Evolutionary conservation across 805 yeast genomes (phyloP), one percentile per base, ranked within the genome.

Genomic region (Metschnikowia orientalis): DNA sequence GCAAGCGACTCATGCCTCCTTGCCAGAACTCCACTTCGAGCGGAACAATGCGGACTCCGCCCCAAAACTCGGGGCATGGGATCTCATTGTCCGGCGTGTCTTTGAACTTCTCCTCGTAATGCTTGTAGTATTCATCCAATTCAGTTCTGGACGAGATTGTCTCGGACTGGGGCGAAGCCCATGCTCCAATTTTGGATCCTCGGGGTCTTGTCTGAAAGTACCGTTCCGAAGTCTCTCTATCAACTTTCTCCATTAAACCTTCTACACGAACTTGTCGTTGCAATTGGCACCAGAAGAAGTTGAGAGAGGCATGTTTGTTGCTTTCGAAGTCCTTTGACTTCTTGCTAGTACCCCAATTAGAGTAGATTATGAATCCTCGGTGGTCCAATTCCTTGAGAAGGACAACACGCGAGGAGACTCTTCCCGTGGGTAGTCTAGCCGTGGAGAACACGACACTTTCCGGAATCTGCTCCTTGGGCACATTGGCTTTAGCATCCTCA

Each of bases 1-100:
- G 98, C 32, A 90, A 67, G 56, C 98, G 75, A 52, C 85, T 81
- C 39, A 73, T 69, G 43, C 98, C 77, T 11, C 98, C 98, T 63
- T 92, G 98, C 97, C 97, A 92, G 54, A 90, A 92, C 62, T 92
- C 98, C 45, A 90, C 73, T 53, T 87, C 95, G 28, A 85, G 62
- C 4, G 98, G 98, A 25, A 82, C 77, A 11, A 92, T 70, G 51
- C 95, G 72, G 30, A 92, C 55, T 1, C 98, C 98, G 34, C 97
- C 98, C 98, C 98, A 92, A 55, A 67, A 81, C 21, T 84, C 89
- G 10, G 98, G 98, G 44, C 95, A 82, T 18, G 95, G 94, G 26
- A 92, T 77, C 23, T 79, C 77, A 21, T 75, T 75, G 32, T 72
- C 81, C 8, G 49, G 48, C 25, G 61, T 56, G 24, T 70, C 77